Evolutionary conservation across 345 rosid genomes (phyloP).

Genomic region (Eucalyptus caleyi): DNA sequence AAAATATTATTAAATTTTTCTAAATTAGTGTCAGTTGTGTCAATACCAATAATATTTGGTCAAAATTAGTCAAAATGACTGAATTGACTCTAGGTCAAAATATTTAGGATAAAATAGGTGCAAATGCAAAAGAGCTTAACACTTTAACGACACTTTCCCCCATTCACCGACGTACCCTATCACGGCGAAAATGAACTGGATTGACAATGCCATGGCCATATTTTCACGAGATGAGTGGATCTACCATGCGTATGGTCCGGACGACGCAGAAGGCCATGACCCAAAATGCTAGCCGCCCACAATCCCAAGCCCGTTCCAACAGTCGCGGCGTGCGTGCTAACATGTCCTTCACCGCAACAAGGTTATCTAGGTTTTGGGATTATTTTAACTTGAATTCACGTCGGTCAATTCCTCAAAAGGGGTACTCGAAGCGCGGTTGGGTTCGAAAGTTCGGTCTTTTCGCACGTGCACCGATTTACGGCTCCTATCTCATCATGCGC

Average conservation of each 20-base stretch:
- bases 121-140: too few relatives aligned
- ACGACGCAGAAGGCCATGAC: background rate
- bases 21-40: fast-evolving
- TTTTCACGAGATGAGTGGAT: background rate
- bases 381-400: background rate
- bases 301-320: background rate
- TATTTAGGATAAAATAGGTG: too few relatives aligned
- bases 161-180: fast-evolving
- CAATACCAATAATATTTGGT: fast-evolving
- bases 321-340: background rate
- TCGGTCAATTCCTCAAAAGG: background rate
- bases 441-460: background rate
- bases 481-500: background rate
- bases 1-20: too few relatives aligned
- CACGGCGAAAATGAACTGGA: too few relatives aligned
- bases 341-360: background rate
- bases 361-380: background rate
- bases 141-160: too few relatives aligned
- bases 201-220: background rate
- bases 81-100: fast-evolving
- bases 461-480: background rate
- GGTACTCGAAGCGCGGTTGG: background rate
- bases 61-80: fast-evolving
- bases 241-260: background rate
- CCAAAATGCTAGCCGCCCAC: background rate